Percentiles rank a stretch among this genome's conserved stretches.
These are phyloP conservation scores for Cocos nucifera DNA, from an alignment of 176 grass and related monocot species.

Conservation along the genomic window DNA sequence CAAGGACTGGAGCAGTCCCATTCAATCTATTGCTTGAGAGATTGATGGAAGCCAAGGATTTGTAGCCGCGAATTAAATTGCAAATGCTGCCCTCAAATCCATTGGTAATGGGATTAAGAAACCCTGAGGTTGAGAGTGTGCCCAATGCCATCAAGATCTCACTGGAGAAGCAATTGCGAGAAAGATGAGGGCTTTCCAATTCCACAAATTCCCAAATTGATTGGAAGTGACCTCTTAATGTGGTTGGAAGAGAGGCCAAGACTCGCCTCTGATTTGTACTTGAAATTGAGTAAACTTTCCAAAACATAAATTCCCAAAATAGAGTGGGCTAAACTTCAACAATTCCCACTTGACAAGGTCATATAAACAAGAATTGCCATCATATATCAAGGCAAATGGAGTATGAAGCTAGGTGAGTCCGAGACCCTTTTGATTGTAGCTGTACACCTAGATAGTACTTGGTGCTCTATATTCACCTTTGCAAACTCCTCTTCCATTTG, in stretches of 20 bases:
- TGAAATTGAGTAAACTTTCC: no score
- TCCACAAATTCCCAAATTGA: conserved; percentile 61
- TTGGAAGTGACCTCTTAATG: conserved; percentile 40
- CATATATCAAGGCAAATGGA: no score
- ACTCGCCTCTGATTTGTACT: neutral
- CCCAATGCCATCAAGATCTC: conserved; percentile 38
- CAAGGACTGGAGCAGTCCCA: conserved; percentile 15
- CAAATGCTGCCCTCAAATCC: conserved; percentile 37
- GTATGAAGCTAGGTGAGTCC: no score
- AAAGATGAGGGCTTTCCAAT: conserved; percentile 59
- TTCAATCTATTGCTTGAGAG: conserved; percentile 55
- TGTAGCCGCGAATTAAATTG: conserved; percentile 16
- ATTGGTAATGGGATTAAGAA: conserved; percentile 56
- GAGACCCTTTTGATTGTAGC: no score
- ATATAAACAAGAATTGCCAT: no score
- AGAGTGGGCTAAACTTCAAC: no score
- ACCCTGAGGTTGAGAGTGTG: conserved; percentile 31
- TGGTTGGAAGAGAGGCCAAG: conserved; percentile 78
- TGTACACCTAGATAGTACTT: no score
- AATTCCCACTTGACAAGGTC: no score
- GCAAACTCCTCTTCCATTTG: no score
- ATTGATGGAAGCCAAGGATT: conserved; percentile 37
- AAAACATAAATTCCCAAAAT: conserved; percentile 39
- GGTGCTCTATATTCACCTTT: no score
- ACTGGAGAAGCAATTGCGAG: conserved; percentile 51